Evolutionary conservation across 768 basidiomycete genomes (phyloP).

Genomic region (Mrakia gelida): DNA sequence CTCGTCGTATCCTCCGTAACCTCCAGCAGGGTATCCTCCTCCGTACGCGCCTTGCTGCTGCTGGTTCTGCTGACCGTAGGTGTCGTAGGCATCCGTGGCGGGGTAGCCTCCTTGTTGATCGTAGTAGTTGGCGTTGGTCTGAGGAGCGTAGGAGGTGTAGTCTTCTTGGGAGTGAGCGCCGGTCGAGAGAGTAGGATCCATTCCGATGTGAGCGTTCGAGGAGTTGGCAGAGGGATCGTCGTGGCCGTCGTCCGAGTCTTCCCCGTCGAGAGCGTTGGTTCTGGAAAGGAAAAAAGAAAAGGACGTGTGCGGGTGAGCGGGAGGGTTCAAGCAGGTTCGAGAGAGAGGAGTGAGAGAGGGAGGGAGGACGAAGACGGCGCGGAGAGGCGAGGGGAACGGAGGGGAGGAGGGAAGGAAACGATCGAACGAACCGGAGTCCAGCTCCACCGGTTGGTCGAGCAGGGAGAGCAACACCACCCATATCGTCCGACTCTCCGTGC

Average conservation of each 20-base stretch:
- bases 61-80: constrained; percentile 20
- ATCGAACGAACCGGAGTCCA: constrained; percentile 25
- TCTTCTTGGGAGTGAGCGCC: constrained; percentile 6
- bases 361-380: neutral
- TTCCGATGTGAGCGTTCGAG: neutral
- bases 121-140: constrained; percentile 9
- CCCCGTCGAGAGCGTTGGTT: constrained; percentile 32
- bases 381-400: neutral
- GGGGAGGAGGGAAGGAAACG: no score
- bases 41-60: neutral
- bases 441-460: constrained; percentile 33
- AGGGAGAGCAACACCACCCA: constrained; percentile 30
- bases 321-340: no score
- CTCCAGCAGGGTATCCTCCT: neutral
- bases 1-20: neutral
- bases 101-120: constrained; percentile 8
- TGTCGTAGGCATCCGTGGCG: neutral
- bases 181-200: constrained; percentile 1
- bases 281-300: neutral
- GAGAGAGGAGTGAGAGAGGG: no score
- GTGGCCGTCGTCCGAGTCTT: constrained; percentile 29
- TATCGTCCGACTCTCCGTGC: constrained; percentile 29
- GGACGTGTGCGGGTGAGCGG: neutral
- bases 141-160: constrained; percentile 23
- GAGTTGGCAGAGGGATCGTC: constrained; percentile 3